Conservation (phyloP, 257 asterid species). For the Rubia yunnanensis region DNA sequence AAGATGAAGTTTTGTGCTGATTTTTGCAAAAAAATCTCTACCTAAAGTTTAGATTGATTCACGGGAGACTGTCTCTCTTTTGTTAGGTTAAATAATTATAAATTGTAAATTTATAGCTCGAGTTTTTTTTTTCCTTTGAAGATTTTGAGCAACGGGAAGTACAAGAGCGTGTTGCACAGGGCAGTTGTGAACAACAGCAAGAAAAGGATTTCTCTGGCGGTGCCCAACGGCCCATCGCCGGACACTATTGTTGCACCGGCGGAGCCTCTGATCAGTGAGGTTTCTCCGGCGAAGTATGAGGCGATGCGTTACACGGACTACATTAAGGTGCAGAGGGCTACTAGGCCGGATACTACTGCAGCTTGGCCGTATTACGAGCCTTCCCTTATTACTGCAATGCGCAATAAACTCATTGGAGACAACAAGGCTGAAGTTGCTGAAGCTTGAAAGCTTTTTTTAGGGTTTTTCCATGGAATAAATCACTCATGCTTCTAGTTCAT, state of each 20-base stretch:
- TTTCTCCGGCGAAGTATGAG: neutral
- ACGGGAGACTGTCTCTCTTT: no score
- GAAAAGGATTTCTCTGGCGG: constrained; percentile 17
- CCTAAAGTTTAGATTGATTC: no score
- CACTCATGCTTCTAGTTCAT: no score
- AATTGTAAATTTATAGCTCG: no score
- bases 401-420: neutral
- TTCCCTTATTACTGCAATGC: neutral
- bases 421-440: neutral
- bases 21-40: no score
- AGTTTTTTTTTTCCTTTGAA: neutral
- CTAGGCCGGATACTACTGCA: neutral
- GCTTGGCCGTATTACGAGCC: neutral
- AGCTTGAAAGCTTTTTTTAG: neutral
- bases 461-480: neutral
- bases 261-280: neutral
- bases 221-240: constrained; percentile 11
- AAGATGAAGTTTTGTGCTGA: no score
- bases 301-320: constrained; percentile 9
- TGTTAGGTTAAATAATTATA: no score
- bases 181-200: constrained; percentile 26
- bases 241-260: constrained; percentile 8
- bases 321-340: neutral
- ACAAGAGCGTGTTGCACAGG: constrained; percentile 34
- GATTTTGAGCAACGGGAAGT: constrained; percentile 35